Evolutionary conservation across 257 asterid genomes (phyloP), one percentile per base, ranked within the genome.

Genomic region (Anisodus tanguticus): DNA sequence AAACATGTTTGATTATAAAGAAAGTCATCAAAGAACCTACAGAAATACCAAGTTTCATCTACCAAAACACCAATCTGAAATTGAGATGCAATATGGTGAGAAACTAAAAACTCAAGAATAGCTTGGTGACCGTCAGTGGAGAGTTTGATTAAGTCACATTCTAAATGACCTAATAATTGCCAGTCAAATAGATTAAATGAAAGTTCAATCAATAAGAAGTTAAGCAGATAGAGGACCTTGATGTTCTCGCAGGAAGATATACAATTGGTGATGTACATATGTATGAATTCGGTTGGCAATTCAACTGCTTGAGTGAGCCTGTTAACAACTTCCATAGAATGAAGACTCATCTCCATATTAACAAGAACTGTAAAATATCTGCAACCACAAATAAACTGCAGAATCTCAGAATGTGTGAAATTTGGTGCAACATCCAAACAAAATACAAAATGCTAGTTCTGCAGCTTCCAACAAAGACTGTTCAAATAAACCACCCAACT

Each of bases 331-430:
- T 97, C 99, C 98, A 97, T 97, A 58, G 98, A 97, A 85, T 97
- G 99, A 88, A 97, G 99, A 89, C 99, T 97, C 99, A 97, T 97
- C 88, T 97, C 99, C 99, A 97, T 97, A 89, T 89, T 95, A 63
- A 94, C 99, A 86, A 97, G 98, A 88, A 97, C 99, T n/a, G 95
- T 92, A 84, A 93, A 94, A 89, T 93, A 97, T 84, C 99, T 97
- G 95, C 86, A 57, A 71, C 64, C 81, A 66, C 57, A 85, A 85
- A 83, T 59, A 72, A 85, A 87, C 81, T 51, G 63, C 63, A 81
- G 35, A 31, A 45, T 45, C 39, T 83, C 47, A 84, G 82, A 26
- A 85, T 31, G 35, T 31, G 35, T 31, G 35, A 31, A 31, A 31
- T 31, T 31, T 31, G 35, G 70, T 19, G 67, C 8, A 9, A 62